phyloP scores from a whole-genome alignment of 2,329 filamentous ascomycete genomes.

The Cadophora malorum region DNA sequence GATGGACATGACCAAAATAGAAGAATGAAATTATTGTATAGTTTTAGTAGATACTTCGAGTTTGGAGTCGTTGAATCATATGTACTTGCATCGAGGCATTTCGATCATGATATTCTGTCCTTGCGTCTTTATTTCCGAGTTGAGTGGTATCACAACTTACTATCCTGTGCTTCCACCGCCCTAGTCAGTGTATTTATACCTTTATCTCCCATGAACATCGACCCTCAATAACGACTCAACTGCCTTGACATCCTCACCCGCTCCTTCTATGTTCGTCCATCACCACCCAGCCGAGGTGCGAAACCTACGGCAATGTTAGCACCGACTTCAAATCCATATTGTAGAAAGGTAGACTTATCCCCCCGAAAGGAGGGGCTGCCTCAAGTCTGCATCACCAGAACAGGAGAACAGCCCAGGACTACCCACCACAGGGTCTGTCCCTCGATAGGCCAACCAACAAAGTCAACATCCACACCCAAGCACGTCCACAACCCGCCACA shows the following conservation, averaged over 20 bases:
- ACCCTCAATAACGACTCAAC: neutral
- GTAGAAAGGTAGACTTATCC: constrained; percentile 42
- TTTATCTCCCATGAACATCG: neutral
- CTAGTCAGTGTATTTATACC: neutral
- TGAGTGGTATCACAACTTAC: neutral
- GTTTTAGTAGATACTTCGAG: neutral
- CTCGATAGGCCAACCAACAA: constrained; percentile 25
- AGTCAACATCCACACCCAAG: constrained; percentile 28
- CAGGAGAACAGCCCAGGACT: constrained; percentile 44
- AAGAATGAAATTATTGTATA: constrained; percentile 7
- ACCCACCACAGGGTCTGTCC: constrained; percentile 43
- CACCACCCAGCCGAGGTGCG: neutral
- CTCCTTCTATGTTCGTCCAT: neutral
- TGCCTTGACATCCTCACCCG: neutral
- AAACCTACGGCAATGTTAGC: constrained; percentile 37
- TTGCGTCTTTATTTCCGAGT: neutral
- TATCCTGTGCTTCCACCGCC: neutral
- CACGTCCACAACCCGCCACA: constrained; percentile 32
- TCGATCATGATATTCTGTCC: neutral
- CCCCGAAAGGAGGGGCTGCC: constrained; percentile 44
- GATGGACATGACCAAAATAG: neutral
- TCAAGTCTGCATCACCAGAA: constrained; percentile 30
- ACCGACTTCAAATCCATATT: constrained; percentile 18
- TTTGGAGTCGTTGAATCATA: neutral
- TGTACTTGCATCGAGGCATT: neutral